Evolutionary conservation across 2,329 filamentous ascomycete species (phyloP).

Genomic region (Camillea tinctor): DNA sequence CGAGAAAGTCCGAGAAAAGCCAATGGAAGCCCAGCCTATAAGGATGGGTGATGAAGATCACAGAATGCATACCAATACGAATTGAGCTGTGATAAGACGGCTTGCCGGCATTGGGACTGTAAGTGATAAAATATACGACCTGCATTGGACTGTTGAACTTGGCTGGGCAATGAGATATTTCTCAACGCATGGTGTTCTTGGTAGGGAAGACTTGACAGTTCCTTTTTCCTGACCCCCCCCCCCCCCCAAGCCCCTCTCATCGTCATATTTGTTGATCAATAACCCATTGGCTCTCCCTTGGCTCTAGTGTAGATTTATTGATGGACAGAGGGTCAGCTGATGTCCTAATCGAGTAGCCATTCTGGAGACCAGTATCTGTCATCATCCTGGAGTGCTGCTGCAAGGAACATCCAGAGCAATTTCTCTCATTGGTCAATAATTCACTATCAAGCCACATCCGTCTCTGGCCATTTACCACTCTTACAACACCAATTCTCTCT

Average conservation of each 20-base stretch:
- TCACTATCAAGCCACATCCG: conserved; percentile 10
- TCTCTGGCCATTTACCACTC: conserved; percentile 7
- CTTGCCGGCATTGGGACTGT: conserved; percentile 8
- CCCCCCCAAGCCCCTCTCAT: background rate
- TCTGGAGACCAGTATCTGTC: background rate
- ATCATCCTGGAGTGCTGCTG: background rate
- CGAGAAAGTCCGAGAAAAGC: conserved; percentile 12
- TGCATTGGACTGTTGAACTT: background rate
- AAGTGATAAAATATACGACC: background rate
- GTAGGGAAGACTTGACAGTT: background rate
- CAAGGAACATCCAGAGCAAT: background rate
- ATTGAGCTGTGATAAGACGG: conserved; percentile 11
- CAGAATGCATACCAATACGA: background rate
- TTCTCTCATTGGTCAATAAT: conserved; percentile 11
- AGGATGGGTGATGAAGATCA: background rate
- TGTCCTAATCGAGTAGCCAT: background rate
- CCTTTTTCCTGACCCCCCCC: background rate
- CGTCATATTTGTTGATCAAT: background rate
- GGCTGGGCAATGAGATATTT: background rate
- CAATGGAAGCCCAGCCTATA: conserved; percentile 1
- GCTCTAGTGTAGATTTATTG: background rate
- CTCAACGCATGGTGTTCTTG: too few relatives aligned
- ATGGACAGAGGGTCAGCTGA: background rate
- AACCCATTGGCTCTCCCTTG: background rate
- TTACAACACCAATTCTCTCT: background rate